Conservation (phyloP, 352 stramenopile species). For the Phytophthora sp. region DNA sequence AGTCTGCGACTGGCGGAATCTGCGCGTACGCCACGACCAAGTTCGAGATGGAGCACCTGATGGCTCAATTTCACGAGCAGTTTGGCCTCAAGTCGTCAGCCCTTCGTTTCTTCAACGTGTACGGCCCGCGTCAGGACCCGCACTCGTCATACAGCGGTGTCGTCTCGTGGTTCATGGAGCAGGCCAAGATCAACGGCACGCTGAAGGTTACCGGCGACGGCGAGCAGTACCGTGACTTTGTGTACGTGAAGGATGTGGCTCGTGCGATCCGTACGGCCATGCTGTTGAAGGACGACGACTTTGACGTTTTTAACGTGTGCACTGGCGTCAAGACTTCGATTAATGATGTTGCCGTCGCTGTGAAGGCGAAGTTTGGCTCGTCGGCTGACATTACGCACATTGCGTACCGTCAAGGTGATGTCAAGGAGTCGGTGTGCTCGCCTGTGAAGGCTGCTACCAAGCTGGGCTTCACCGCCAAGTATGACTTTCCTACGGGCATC, state of each 20-base stretch:
- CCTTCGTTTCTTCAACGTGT: slow-evolving; percentile 86
- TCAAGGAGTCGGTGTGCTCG: slow-evolving; percentile 80
- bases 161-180: slow-evolving; percentile 86
- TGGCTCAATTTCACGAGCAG: slow-evolving; percentile 68
- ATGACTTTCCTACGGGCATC: slow-evolving; percentile 66
- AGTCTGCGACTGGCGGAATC: slow-evolving; percentile 73
- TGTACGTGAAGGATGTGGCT: slow-evolving; percentile 84
- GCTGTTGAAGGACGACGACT: slow-evolving; percentile 63
- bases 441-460: slow-evolving; percentile 61
- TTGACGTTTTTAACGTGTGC: slow-evolving; percentile 86
- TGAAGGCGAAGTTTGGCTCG: slow-evolving; percentile 72
- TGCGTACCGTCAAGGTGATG: slow-evolving; percentile 69
- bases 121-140: slow-evolving; percentile 79
- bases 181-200: slow-evolving; percentile 80
- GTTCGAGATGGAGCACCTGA: slow-evolving; percentile 83
- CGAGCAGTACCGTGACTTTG: slow-evolving; percentile 84
- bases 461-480: slow-evolving; percentile 68
- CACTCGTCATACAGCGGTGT: slow-evolving; percentile 84
- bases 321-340: slow-evolving; percentile 79
- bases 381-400: slow-evolving; percentile 68
- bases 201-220: slow-evolving; percentile 77
- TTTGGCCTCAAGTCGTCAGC: slow-evolving; percentile 74
- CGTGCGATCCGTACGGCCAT: slow-evolving; percentile 81
- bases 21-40: slow-evolving; percentile 83
- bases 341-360: slow-evolving; percentile 59